Evolutionary conservation across 805 yeast genomes (phyloP).

Genomic region (Cyberlindnera euphorbiiphila): DNA sequence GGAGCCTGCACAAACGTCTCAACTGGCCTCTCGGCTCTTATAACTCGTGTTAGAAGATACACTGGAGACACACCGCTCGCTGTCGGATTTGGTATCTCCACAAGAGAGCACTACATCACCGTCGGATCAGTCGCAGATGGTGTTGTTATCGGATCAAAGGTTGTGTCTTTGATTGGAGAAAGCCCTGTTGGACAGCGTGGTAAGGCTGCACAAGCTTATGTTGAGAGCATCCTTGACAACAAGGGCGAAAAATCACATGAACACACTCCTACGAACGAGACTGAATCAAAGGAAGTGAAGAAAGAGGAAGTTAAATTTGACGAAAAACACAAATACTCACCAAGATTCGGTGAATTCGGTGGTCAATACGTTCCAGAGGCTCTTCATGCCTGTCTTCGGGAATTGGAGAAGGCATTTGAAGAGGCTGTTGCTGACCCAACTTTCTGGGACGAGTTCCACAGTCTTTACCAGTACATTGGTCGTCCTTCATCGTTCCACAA

Average conservation of each 20-base stretch:
- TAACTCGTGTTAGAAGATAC: conserved; percentile 69
- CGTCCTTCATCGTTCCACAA: conserved; percentile 91
- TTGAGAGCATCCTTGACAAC: conserved; percentile 62
- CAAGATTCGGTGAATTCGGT: conserved; percentile 92
- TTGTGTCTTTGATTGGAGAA: conserved; percentile 66
- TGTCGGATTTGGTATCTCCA: conserved; percentile 96
- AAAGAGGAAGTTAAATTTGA: conserved; percentile 36
- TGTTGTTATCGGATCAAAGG: conserved; percentile 90
- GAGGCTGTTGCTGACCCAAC: conserved; percentile 81
- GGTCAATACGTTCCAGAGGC: conserved; percentile 99
- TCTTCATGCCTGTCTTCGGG: conserved; percentile 82
- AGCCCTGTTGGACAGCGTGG: conserved; percentile 58
- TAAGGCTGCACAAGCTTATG: conserved; percentile 61
- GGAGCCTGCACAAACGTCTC: conserved; percentile 75
- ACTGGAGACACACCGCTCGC: conserved; percentile 83
- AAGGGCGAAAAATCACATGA: conserved; percentile 1
- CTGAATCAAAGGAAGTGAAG: conserved; percentile 29
- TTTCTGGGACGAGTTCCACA: conserved; percentile 90
- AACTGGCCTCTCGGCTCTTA: conserved; percentile 58
- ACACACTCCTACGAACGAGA: conserved; percentile 6
- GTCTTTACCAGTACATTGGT: conserved; percentile 88
- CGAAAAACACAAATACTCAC: conserved; percentile 64
- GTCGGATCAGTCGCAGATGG: conserved; percentile 88
- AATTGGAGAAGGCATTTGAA: conserved; percentile 85
- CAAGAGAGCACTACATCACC: conserved; percentile 80